Evolutionary conservation across 139 green algal species (phyloP).

Genomic region (Ulvella scutata): DNA sequence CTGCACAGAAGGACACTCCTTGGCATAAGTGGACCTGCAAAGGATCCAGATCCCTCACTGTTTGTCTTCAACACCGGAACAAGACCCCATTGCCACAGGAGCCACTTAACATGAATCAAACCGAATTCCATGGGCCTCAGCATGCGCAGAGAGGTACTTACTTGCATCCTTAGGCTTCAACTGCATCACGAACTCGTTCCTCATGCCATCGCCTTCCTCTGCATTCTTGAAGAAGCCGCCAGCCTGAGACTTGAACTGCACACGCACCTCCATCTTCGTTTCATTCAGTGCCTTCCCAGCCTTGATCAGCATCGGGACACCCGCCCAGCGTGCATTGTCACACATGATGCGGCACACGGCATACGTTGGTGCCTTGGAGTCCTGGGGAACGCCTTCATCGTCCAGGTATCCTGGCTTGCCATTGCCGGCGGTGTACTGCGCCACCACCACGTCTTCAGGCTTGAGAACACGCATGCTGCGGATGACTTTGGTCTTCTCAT

Average conservation of each 20-base stretch:
- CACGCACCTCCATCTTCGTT: constrained; percentile 38
- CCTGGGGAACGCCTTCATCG: constrained; percentile 70
- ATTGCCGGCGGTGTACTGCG: constrained; percentile 64
- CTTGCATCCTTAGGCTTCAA: constrained; percentile 19
- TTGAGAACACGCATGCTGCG: constrained; percentile 47
- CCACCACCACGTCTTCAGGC: constrained; percentile 57
- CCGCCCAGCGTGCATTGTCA: constrained; percentile 81
- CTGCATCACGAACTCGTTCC: constrained; percentile 91
- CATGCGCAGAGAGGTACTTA: background rate
- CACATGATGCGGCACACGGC: constrained; percentile 59
- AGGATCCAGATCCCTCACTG: background rate
- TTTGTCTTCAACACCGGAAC: background rate
- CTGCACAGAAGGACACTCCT: constrained; percentile 19
- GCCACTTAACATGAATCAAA: background rate
- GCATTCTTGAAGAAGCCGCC: constrained; percentile 23
- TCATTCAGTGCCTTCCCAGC: constrained; percentile 86
- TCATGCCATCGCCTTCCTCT: constrained; percentile 22
- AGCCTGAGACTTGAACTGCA: constrained; percentile 37
- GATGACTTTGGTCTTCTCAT: constrained; percentile 83
- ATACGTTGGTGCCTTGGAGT: constrained; percentile 75
- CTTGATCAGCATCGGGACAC: constrained; percentile 85
- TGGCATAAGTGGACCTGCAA: background rate
- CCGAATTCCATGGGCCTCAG: background rate
- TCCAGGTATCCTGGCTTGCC: constrained; percentile 73
- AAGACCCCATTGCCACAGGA: background rate